Conservation (phyloP, 2,329 filamentous ascomycete genomes). For the Alternaria alternata region DNA sequence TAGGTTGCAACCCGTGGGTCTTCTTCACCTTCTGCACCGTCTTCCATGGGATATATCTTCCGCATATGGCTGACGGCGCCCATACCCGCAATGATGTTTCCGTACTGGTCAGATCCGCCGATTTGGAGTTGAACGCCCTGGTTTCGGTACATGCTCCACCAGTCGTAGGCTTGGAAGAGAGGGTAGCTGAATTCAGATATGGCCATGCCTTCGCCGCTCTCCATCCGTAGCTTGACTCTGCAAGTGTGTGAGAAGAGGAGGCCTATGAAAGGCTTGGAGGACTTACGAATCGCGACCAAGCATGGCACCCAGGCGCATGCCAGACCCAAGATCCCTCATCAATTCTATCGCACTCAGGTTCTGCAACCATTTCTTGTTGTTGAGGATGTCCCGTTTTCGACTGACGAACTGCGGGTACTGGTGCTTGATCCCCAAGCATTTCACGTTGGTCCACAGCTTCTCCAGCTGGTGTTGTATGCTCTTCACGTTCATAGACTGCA, state of each 20-base stretch:
- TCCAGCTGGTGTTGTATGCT: constrained; percentile 75
- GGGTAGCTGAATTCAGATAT: constrained; percentile 94
- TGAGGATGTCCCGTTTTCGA: constrained; percentile 73
- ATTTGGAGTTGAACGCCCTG: constrained; percentile 82
- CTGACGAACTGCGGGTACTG: constrained; percentile 70
- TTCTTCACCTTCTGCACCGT: constrained; percentile 30
- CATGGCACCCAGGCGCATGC: constrained; percentile 84
- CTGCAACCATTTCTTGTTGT: constrained; percentile 87
- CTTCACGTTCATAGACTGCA: constrained; percentile 69
- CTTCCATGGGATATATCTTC: constrained; percentile 40
- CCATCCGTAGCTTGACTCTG: constrained; percentile 81
- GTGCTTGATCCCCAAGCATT: constrained; percentile 69
- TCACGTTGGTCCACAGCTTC: constrained; percentile 77
- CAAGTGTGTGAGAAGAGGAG: constrained; percentile 22
- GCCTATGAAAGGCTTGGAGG: constrained; percentile 27
- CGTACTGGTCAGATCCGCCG: constrained; percentile 93
- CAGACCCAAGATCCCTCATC: constrained; percentile 74
- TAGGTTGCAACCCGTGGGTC: constrained; percentile 64
- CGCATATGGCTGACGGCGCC: constrained; percentile 82
- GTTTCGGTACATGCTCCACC: constrained; percentile 83
- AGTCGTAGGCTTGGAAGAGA: constrained; percentile 94
- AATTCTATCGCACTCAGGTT: constrained; percentile 76
- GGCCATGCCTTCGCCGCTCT: constrained; percentile 90
- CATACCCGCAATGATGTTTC: constrained; percentile 91
- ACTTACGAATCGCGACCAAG: constrained; percentile 84